These are phyloP conservation scores for Tripidium arundinaceum DNA, from an alignment of 202 grass and related monocot genomes.

Conservation along the genomic window DNA sequence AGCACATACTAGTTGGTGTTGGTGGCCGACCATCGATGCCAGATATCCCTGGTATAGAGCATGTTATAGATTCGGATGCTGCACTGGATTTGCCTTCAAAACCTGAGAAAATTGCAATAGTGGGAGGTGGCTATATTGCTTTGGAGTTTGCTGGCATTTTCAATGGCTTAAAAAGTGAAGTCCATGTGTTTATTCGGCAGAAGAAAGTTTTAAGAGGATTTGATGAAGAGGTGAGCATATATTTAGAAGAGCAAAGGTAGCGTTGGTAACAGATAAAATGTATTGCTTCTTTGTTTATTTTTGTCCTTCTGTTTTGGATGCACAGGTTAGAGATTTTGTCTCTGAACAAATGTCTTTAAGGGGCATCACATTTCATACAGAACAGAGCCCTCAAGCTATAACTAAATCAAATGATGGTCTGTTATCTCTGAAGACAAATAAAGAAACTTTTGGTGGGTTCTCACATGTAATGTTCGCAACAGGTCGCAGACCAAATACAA, in stretches of 20 bases:
- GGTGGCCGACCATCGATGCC: conserved; percentile 61
- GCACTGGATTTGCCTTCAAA: conserved; percentile 67
- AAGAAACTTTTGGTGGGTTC: neutral
- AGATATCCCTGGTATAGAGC: conserved; percentile 69
- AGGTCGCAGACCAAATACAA: neutral
- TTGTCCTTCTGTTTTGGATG: neutral
- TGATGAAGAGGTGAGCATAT: conserved; percentile 64
- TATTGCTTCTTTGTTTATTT: neutral
- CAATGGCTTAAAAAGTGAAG: conserved; percentile 74
- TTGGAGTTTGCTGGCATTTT: conserved; percentile 88
- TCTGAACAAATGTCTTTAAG: neutral
- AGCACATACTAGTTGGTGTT: conserved; percentile 73
- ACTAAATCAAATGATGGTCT: neutral
- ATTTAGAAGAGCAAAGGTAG: neutral
- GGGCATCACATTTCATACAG: neutral
- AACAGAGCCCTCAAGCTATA: neutral
- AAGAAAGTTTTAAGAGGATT: conserved; percentile 75
- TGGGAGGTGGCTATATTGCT: conserved; percentile 83
- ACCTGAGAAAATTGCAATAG: conserved; percentile 84
- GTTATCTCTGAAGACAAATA: neutral
- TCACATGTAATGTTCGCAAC: neutral
- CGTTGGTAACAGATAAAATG: neutral
- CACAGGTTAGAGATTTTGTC: neutral
- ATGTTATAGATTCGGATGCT: conserved; percentile 74
- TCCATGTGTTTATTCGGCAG: conserved; percentile 85